These are phyloP conservation scores for Plasmodium malariae DNA, from an alignment of 169 alveolate species.

Conservation along the genomic window DNA sequence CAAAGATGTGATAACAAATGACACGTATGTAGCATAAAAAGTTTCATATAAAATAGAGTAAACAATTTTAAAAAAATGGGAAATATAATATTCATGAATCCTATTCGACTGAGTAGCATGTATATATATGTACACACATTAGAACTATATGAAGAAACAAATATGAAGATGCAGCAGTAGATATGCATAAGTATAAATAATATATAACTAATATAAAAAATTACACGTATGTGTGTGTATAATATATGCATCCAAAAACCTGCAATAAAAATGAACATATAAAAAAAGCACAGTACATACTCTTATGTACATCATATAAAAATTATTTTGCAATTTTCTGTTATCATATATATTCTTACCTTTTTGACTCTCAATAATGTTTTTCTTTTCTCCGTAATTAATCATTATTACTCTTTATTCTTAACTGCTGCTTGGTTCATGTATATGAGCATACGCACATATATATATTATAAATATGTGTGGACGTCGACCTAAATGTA, in stretches of 20 bases:
- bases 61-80: not conserved
- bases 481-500: not conserved
- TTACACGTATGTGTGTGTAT: too few species aligned
- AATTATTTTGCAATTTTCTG: too few species aligned
- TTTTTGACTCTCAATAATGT: conserved; percentile 3
- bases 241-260: too few species aligned
- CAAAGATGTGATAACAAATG: too few species aligned
- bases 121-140: not conserved
- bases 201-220: too few species aligned
- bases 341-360: not conserved
- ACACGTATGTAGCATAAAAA: not conserved
- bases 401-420: conserved; percentile 16
- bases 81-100: too few species aligned
- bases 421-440: not conserved
- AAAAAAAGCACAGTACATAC: too few species aligned
- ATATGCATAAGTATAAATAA: too few species aligned
- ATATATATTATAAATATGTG: not conserved
- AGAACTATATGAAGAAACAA: too few species aligned
- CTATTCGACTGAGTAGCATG: too few species aligned
- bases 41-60: too few species aligned
- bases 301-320: not conserved
- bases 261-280: not conserved
- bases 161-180: too few species aligned
- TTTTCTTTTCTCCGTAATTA: conserved; percentile 17
- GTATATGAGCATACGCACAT: not conserved